Percentiles rank a stretch among this genome's conserved stretches.
These are phyloP conservation scores for Nelumbo lutea DNA, from an alignment of 164 flowering plant genomes.

Conservation along the genomic window DNA sequence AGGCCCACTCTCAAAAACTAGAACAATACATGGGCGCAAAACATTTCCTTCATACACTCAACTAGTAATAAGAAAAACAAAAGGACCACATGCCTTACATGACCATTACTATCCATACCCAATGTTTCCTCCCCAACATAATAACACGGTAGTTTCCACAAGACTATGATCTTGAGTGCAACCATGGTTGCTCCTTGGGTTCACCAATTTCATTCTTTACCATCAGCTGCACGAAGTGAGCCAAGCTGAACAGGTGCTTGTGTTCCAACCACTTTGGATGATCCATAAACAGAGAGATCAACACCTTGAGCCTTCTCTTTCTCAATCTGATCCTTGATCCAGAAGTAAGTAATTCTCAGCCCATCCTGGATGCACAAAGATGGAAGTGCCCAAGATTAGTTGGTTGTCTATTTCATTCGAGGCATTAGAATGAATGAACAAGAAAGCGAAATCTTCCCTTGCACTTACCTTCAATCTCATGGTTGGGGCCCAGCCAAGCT, in stretches of 20 bases:
- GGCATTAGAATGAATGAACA: background rate
- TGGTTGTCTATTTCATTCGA: background rate
- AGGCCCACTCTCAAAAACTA: background rate
- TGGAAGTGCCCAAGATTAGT: background rate
- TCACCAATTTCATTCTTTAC: constrained; percentile 62
- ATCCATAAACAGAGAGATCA: constrained; percentile 68
- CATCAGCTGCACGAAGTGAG: constrained; percentile 96
- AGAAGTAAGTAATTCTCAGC: constrained; percentile 81
- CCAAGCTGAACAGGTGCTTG: constrained; percentile 98
- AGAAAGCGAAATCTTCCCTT: background rate
- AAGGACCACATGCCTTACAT: constrained; percentile 3
- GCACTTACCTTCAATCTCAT: constrained; percentile 78
- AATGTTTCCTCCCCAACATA: background rate
- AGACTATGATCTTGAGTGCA: background rate
- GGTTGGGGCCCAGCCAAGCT: constrained; percentile 95
- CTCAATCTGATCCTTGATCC: constrained; percentile 94
- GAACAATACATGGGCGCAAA: background rate
- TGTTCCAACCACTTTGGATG: constrained; percentile 94
- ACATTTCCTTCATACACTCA: background rate
- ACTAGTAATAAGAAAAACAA: constrained; percentile 1
- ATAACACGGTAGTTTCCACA: background rate
- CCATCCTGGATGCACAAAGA: constrained; percentile 61
- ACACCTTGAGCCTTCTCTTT: constrained; percentile 75
- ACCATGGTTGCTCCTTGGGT: background rate
- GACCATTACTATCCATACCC: constrained; percentile 3